These are phyloP conservation scores for Apiosordaria backusii DNA, from an alignment of 495 filamentous ascomycete genomes.

Conservation along the genomic window DNA sequence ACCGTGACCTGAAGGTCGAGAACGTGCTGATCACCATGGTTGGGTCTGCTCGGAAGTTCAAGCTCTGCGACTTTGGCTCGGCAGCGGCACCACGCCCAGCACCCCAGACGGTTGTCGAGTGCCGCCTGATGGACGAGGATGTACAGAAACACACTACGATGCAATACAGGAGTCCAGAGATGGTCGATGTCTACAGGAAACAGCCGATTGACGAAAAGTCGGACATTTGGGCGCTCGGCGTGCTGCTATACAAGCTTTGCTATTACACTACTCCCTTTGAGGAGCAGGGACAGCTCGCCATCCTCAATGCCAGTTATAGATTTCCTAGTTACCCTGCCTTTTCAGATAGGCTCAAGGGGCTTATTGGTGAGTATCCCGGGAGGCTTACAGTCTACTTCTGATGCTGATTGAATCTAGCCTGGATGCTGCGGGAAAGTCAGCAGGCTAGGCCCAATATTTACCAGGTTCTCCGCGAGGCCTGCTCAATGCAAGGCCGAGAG, in stretches of 20 bases:
- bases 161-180: slow-evolving; percentile 96
- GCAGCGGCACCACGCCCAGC: slow-evolving; percentile 79
- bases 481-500: slow-evolving; percentile 81
- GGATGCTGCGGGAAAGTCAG: slow-evolving; percentile 85
- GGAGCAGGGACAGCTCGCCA: slow-evolving; percentile 96
- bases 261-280: slow-evolving; percentile 99
- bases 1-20: slow-evolving; percentile 96
- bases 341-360: slow-evolving; percentile 82
- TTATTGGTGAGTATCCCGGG: slow-evolving; percentile 67
- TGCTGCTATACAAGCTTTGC: slow-evolving; percentile 95
- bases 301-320: slow-evolving; percentile 92
- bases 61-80: slow-evolving; percentile 97
- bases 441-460: slow-evolving; percentile 87
- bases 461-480: slow-evolving; percentile 80
- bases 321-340: slow-evolving; percentile 85
- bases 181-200: slow-evolving; percentile 96
- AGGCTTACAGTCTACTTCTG: not conserved
- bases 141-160: slow-evolving; percentile 95
- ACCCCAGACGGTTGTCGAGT: slow-evolving; percentile 79
- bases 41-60: slow-evolving; percentile 64
- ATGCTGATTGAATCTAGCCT: slow-evolving; percentile 56
- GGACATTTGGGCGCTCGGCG: slow-evolving; percentile 96
- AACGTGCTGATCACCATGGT: slow-evolving; percentile 85
- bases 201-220: slow-evolving; percentile 98
- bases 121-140: slow-evolving; percentile 89